A percentile compares a stretch with the other conserved stretches of the same genome.
These are phyloP conservation scores for Verticillium longisporum DNA, from an alignment of 2,329 filamentous ascomycete species.

Conservation along the genomic window DNA sequence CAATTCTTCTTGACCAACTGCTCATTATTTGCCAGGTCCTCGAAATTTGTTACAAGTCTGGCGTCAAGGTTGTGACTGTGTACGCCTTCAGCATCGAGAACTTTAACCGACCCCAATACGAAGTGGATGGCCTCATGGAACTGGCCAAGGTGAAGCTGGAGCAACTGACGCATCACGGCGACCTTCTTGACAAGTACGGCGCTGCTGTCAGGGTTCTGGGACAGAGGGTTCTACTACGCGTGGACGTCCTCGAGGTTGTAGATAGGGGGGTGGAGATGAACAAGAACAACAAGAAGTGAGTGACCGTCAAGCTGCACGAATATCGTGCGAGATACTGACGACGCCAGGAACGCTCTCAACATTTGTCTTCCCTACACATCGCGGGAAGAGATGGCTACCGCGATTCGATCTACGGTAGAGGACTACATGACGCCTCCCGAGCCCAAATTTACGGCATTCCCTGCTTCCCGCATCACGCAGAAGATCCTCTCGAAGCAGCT, in stretches of 20 bases:
- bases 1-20: neutral
- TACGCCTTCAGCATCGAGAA: slow-evolving; percentile 99
- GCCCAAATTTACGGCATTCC: slow-evolving; percentile 66
- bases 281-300: slow-evolving; percentile 72
- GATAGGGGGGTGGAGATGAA: slow-evolving; percentile 83
- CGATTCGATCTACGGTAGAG: slow-evolving; percentile 79
- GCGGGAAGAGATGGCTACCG: slow-evolving; percentile 86
- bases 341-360: slow-evolving; percentile 58
- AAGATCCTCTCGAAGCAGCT: slow-evolving; percentile 69
- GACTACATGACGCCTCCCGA: slow-evolving; percentile 73
- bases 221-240: slow-evolving; percentile 73
- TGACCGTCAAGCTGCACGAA: neutral
- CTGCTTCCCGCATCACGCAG: slow-evolving; percentile 78
- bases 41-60: slow-evolving; percentile 96
- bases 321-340: neutral
- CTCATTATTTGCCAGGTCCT: slow-evolving; percentile 57
- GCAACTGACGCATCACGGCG: slow-evolving; percentile 87
- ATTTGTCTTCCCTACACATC: slow-evolving; percentile 98
- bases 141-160: slow-evolving; percentile 93
- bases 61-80: slow-evolving; percentile 93
- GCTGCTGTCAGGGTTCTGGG: slow-evolving; percentile 81
- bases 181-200: slow-evolving; percentile 87
- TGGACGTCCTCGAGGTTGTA: slow-evolving; percentile 83
- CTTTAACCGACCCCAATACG: slow-evolving; percentile 93
- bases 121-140: slow-evolving; percentile 95